Evolutionary conservation across 139 green algal species (phyloP).

Genomic region (Coccomyxa sp.): DNA sequence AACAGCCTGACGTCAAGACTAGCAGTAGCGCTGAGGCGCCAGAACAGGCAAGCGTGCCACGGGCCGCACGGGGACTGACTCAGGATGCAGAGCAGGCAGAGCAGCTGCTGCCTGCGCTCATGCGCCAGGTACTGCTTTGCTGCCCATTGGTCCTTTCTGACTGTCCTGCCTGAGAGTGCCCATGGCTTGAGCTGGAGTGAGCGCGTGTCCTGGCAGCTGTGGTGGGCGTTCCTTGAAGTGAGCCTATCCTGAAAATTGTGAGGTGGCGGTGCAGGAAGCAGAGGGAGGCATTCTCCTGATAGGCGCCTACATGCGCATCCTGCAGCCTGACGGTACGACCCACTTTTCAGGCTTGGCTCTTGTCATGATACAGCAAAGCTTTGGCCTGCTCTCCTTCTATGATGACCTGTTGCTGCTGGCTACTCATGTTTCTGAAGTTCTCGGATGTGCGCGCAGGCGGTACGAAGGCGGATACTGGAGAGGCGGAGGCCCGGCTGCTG

Average conservation of each 20-base stretch:
- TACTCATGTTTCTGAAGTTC: neutral
- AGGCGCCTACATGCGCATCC: conserved; percentile 23
- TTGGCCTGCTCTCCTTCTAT: neutral
- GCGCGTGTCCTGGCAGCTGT: neutral
- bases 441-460: neutral
- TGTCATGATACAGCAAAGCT: neutral
- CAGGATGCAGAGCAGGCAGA: neutral
- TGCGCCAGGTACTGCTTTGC: neutral
- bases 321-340: conserved; percentile 5
- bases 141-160: neutral
- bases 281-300: conserved; percentile 42
- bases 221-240: neutral
- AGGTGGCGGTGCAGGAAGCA: conserved; percentile 28
- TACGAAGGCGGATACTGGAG: neutral
- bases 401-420: neutral
- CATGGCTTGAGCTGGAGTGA: neutral
- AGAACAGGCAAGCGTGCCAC: too few relatives aligned
- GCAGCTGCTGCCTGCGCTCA: conserved; percentile 2
- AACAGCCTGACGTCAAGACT: too few relatives aligned
- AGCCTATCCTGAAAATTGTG: neutral
- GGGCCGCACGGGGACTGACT: too few relatives aligned
- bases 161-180: neutral
- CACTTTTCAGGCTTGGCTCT: neutral
- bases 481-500: conserved; percentile 17
- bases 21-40: too few relatives aligned